phyloP scores from a whole-genome alignment of 192 early-diverging fungal genomes.

The Glomus cerebriforme region DNA sequence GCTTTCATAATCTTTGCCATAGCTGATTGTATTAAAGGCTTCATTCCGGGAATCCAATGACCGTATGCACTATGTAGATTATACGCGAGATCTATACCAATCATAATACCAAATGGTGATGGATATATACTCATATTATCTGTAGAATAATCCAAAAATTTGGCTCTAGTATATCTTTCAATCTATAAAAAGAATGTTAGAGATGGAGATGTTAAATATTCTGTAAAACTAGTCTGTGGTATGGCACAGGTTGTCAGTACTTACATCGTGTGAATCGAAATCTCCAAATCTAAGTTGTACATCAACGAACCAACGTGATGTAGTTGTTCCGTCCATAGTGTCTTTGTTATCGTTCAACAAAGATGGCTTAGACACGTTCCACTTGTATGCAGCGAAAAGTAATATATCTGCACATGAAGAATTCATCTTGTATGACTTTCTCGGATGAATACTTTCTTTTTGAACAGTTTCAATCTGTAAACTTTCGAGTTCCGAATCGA shows the following conservation, averaged over 20 bases:
- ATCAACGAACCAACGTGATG: constrained; percentile 98
- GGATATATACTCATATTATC: constrained; percentile 99
- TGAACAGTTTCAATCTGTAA: constrained; percentile 98
- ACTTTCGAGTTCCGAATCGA: constrained; percentile 97
- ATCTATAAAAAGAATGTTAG: constrained; percentile 41
- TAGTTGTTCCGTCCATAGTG: constrained; percentile 94
- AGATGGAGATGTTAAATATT: background rate
- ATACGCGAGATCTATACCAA: constrained; percentile 98
- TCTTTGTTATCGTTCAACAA: constrained; percentile 92
- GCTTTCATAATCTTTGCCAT: constrained; percentile 99
- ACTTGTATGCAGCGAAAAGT: constrained; percentile 96
- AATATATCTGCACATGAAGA: constrained; percentile 91
- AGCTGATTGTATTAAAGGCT: constrained; percentile 95
- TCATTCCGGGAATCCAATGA: constrained; percentile 99
- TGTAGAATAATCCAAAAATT: constrained; percentile 97
- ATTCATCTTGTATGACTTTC: constrained; percentile 99
- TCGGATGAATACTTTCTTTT: constrained; percentile 98
- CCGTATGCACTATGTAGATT: constrained; percentile 93
- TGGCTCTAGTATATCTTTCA: constrained; percentile 97
- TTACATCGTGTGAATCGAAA: constrained; percentile 92
- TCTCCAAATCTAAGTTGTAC: constrained; percentile 98
- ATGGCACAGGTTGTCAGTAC: no score
- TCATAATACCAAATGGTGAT: constrained; percentile 95
- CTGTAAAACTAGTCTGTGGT: background rate
- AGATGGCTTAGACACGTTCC: constrained; percentile 95